Evolutionary conservation across 306 rosid species (phyloP).

Genomic region (Vicia villosa): DNA sequence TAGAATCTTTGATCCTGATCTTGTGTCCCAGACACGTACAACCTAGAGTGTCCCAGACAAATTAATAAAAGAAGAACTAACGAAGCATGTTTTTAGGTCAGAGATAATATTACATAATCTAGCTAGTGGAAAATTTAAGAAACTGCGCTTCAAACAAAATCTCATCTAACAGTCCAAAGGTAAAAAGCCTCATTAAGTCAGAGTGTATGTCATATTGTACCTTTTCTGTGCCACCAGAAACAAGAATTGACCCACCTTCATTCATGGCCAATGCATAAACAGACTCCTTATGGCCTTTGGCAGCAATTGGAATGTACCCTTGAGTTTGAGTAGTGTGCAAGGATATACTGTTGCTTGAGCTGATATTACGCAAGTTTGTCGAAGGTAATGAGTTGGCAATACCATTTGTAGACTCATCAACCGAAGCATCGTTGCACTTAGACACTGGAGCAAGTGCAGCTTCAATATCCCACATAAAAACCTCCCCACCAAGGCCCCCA

Average conservation of each 20-base stretch:
- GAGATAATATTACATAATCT: constrained; percentile 19
- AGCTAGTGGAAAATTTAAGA: constrained; percentile 10
- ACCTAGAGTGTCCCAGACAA: constrained; percentile 53
- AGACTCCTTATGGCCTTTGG: constrained; percentile 99
- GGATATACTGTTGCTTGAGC: constrained; percentile 81
- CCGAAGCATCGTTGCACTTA: constrained; percentile 70
- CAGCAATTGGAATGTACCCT: constrained; percentile 83
- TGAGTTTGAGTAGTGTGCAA: constrained; percentile 71
- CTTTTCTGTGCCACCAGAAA: constrained; percentile 99
- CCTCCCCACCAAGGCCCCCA: constrained; percentile 99
- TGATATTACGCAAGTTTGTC: constrained; percentile 76
- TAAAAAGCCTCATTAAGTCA: constrained; percentile 27
- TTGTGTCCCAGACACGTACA: constrained; percentile 97
- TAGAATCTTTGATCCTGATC: constrained; percentile 94
- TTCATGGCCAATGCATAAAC: constrained; percentile 97
- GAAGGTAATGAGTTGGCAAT: constrained; percentile 62
- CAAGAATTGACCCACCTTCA: constrained; percentile 88
- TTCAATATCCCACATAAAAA: constrained; percentile 96
- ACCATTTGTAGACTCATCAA: constrained; percentile 77
- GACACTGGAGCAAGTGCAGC: constrained; percentile 74
- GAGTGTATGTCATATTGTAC: constrained; percentile 47
- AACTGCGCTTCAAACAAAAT: constrained; percentile 17
- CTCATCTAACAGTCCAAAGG: constrained; percentile 8
- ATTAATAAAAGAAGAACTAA: constrained; percentile 29
- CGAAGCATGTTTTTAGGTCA: constrained; percentile 7